Base-by-base conservation (phyloP, 2,329 filamentous ascomycete species). In the Pestalotiopsis sp. region DNA sequence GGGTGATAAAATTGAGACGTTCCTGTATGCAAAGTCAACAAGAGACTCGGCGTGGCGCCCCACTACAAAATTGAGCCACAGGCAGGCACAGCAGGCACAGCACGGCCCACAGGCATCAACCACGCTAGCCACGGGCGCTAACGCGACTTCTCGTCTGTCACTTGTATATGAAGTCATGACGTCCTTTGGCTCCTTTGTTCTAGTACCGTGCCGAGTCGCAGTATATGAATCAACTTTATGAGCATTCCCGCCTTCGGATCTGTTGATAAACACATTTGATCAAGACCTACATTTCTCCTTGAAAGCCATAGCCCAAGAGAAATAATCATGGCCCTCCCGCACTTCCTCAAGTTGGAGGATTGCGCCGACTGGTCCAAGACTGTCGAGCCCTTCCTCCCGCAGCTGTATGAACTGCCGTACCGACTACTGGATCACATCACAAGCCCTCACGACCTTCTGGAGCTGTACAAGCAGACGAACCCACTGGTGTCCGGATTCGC, bases 381-480 rank as follows among this genome's bases (percentile, higher is more conserved):
- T 0, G 91, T 97, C 72, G 83, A 89, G 72, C 94, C 94, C 11
- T 97, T 89, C 79, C 76, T 94, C 60, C 84, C 88, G 11, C 91
- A 94, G 79, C 84, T 95, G 68, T 87, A 88, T 77, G 84, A 89
- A 74, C 86, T 97, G 39, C 93, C 94, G 12, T 83, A 87, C 68
- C 88, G 89, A 72, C 77, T 93, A 66, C 78, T 89, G 70, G 86
- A 88, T 64, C 88, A 87, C 72, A 83, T 89, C 71, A 85, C 85
- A 72, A 89, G 88, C 76, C 80, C 87, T 41, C 85, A 89, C 65
- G 88, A 84, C 65, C 82, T 98, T 67, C 85, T 89, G 74, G 83
- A 90, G 61, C 82, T 97, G 68, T 99, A 98, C 76, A 79, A 92
- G 67, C 85, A 90, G 62, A 98, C 95, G 20, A 98, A 99, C 78